Base-by-base conservation (phyloP, 2,329 filamentous ascomycete species). In the Pyrenophora tritici-repentis region DNA sequence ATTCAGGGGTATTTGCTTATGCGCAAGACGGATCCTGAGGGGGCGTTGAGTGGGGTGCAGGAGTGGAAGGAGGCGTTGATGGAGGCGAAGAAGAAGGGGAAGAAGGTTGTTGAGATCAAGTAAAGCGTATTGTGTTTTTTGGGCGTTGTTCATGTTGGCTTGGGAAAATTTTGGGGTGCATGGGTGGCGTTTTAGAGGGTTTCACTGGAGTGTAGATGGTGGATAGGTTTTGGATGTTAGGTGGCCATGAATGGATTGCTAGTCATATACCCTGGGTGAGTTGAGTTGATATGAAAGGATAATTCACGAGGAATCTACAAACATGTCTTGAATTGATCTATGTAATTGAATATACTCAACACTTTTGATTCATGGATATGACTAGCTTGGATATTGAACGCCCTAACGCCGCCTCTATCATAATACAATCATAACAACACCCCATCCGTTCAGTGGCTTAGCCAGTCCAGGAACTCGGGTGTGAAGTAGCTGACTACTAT, bases 401-500 rank as follows among this genome's bases (percentile, higher is more conserved):
- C 45, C 45, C 32, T 13, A 20, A 24, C 45, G 45, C 45, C 38
- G 20, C 40, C 17, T 36, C 31, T 24, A 22, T 42, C 42, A 16
- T 31, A 16, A 16, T 35, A 31, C 6, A 35, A 4, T 16, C 12
- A 24, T 20, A 16, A 40, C 6, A 4, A 2, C 2, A 4, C 8
- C 13, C 9, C n/a, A 2, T 17, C 17, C 4, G n/a, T 9, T 53
- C 57, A 72, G 45, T 69, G 72, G 44, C 57, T 62, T 59, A 87
- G 70, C 85, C 85, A 87, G 53, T 86, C 83, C 58, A 87, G 63
- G 58, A 87, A 86, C 41, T 87, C 89, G 1, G 94, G 94, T 0
- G 90, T 92, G 68, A 97, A 97, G 76, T 99, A 99, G 75, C 85
- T 94, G 65, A 97, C 84, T 36, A 99, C 83, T 67, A 99, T 97